Evolutionary conservation across 2,329 filamentous ascomycete species (phyloP), one percentile per base, ranked within the genome.

Genomic region (Alternaria ventricosa): DNA sequence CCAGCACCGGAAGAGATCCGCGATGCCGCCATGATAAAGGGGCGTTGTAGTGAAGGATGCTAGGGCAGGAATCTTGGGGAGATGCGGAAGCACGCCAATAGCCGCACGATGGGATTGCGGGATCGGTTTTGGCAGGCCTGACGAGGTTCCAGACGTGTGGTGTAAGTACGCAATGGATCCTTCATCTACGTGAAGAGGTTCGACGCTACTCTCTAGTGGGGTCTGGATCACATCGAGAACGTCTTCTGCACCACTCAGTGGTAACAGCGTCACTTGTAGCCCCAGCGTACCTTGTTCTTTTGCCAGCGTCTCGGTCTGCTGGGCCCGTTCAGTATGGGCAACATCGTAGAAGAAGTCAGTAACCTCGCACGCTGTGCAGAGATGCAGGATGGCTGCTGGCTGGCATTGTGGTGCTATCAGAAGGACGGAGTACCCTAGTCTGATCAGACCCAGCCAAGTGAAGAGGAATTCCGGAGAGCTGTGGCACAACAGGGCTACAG

Each of bases 1-100:
- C 88, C 89, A 90, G 0, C 87, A 84, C 54, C 89, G 80, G 49
- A 90, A 85, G 20, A 87, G 82, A 71, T 91, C 89, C 1, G 88
- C 87, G 9, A 90, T 82, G 0, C 89, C 89, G 2, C 89, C 89
- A 67, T 90, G 88, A 66, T 90, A 91, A 0, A 91, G 80, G 0
- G 89, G 89, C 3, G 89, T 91, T 0, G 88, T 89, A 0, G 88
- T 88, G 68, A 90, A 90, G 0, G 87, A 89, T 0, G 87, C 85
- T 3, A 79, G 71, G 71, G 66, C 9, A 1, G 70, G 70, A 49
- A 67, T 68, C 12, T 60, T 64, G 10, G 70, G 71, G 13, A 89
- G 82, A 3, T 75, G 75, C 8, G 87, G 87, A 0, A 90, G 79
- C 0, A 86, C 86, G 3, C 84, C 85, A 4, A 88, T 83, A 4